These are phyloP conservation scores for Thozetella sp. DNA, from an alignment of 495 filamentous ascomycete genomes.

Conservation along the genomic window DNA sequence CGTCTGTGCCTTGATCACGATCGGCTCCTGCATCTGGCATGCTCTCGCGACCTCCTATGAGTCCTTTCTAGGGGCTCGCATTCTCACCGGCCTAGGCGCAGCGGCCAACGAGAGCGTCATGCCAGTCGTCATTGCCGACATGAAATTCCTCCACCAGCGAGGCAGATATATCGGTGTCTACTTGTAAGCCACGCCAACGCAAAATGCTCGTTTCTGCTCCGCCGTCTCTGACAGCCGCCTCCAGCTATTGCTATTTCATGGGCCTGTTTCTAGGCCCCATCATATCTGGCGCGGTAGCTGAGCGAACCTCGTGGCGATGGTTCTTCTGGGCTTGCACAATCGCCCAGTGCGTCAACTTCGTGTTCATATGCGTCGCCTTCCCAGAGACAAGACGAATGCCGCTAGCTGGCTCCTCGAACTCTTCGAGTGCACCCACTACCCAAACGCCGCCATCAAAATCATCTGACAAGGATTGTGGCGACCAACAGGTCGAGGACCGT, in stretches of 20 bases:
- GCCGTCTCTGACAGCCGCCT: not conserved
- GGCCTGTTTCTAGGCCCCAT: conserved; percentile 55
- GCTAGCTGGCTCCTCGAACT: too few species aligned
- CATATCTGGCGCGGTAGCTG: conserved; percentile 59
- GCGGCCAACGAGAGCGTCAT: conserved; percentile 58
- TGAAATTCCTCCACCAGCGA: conserved; percentile 64
- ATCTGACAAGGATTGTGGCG: too few species aligned
- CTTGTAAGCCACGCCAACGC: conserved; percentile 41
- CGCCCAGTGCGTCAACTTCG: conserved; percentile 30
- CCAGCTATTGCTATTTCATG: conserved; percentile 35
- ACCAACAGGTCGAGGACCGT: too few species aligned
- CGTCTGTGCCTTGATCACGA: conserved; percentile 53
- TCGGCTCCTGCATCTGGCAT: conserved; percentile 61
- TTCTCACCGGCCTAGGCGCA: conserved; percentile 64
- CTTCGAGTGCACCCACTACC: too few species aligned
- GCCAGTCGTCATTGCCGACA: conserved; percentile 63
- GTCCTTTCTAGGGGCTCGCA: conserved; percentile 63
- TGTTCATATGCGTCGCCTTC: conserved; percentile 19
- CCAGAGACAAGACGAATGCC: too few species aligned
- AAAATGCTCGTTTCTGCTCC: conserved; percentile 14
- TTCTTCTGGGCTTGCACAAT: conserved; percentile 29
- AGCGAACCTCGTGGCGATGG: conserved; percentile 55
- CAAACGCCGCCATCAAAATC: too few species aligned
- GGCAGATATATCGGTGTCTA: conserved; percentile 66
- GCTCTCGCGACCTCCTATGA: conserved; percentile 54